Evolutionary conservation across 2,329 filamentous ascomycete species (phyloP), one percentile per base, ranked within the genome.

Genomic region (Aspergillus intermedius): DNA sequence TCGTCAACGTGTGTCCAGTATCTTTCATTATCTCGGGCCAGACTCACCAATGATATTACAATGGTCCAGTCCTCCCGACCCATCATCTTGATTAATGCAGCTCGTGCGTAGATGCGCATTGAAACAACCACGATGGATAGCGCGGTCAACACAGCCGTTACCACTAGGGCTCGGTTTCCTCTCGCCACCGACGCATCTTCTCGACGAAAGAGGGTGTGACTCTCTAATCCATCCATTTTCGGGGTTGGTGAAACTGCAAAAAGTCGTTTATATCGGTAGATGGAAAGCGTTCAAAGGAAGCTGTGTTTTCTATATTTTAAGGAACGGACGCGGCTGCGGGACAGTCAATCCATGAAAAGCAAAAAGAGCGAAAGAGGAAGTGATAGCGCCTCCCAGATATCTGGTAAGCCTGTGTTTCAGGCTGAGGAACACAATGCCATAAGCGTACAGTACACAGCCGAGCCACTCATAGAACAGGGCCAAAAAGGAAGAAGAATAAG

Each of bases 1-100:
- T 22, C 17, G 19, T 40, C 19, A 40, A 12, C 17, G 12, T 40
- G 37, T 12, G 12, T 7, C 2, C n/a, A n/a, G 10, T 39, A 17
- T 12, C 23, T 5, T 3, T 4, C 19, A 25, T 4, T 30, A 10
- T 7, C 12, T 22, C 9, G 5, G 8, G 8, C 9, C 34, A 6
- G 15, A 43, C 58, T 25, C 50, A 64, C 57, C 53, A 65, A 25
- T 43, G 63, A 58, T 15, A 53, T 43, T 5, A 65, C 12, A 49
- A 66, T 63, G n/a, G 54, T 57, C 55, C 58, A 65, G 47, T 66
- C 63, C 46, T 66, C 63, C n/a, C 58, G 61, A n/a, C 63, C 63
- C 25, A 55, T 63, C n/a, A 58, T 46, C 42, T 64, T 65, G 54
- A 65, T 60, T 47, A 66, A 43, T 1, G 60, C 57, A 13, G 59